Base-by-base conservation (phyloP, 2,329 filamentous ascomycete species). In the Lachnellula cervina region DNA sequence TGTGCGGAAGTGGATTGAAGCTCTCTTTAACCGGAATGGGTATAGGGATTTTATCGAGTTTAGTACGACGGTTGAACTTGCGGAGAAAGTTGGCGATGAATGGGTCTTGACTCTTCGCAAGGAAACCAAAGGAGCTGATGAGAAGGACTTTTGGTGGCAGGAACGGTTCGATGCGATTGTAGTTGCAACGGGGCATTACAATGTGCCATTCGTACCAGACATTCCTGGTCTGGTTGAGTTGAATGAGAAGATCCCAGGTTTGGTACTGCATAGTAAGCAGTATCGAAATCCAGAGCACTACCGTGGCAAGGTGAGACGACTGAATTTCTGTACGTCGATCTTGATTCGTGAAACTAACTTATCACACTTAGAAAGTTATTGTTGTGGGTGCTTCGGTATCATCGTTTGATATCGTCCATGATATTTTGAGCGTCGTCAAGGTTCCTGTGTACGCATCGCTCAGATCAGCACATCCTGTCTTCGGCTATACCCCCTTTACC, bases 251-350 rank as follows among this genome's bases (percentile, higher is more conserved):
- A 82, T 80, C 53, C 79, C 80, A 0, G 73, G 72, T 0, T 64
- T 72, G 1, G 77, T 89, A 23, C 77, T 76, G 2, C 86, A 89
- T 65, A 89, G 88, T 1, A 93, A 91, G 67, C 81, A 80, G 59
- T 93, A 89, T 64, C 80, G 88, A 5, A 77, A 73, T 0, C 80
- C 87, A 0, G 77, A 82, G 11, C 64, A 74, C 0, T 91, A 83
- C 64, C 65, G 66, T 1, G 76, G 73, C 37, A 82, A 84, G 44
- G 35, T 44, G 42, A 44, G 42, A 19, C 11, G 11, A 19, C 28
- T 32, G 9, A 9, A 32, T 32, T 32, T 11, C 28, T 9, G 8
- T 9, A 4, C 4, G 9, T 32, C 8, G 28, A 32, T 32, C 2
- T 11, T 32, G 28, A 32, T 11, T 32, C 9, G 13, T 45, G 4